These are phyloP conservation scores for Neospermospora avenae DNA, from an alignment of 2,329 filamentous ascomycete species.

Conservation along the genomic window DNA sequence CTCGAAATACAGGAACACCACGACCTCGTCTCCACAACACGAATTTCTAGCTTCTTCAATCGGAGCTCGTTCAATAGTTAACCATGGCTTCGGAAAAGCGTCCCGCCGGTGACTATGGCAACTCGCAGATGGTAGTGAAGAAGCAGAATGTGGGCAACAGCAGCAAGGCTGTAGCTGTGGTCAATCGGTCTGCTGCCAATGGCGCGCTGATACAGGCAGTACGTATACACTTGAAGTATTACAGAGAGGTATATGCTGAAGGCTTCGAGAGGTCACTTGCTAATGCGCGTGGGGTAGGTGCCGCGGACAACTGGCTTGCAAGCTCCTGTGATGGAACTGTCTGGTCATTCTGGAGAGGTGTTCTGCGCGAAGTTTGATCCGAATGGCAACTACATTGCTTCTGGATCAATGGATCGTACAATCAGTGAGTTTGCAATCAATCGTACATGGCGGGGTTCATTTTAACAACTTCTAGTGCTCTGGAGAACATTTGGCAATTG, in stretches of 20 bases:
- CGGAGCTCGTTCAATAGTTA: not conserved
- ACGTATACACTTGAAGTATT: conserved; percentile 38
- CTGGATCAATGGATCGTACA: conserved; percentile 89
- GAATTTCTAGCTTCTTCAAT: not conserved
- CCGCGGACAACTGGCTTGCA: conserved; percentile 79
- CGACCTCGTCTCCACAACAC: not conserved
- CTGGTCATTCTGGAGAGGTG: conserved; percentile 78
- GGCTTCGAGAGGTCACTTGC: conserved; percentile 16
- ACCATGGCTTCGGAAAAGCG: conserved; percentile 88
- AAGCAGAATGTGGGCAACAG: conserved; percentile 65
- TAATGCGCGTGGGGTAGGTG: conserved; percentile 48
- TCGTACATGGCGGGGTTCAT: conserved; percentile 5
- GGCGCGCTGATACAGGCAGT: conserved; percentile 65
- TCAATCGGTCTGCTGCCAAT: conserved; percentile 54
- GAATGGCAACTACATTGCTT: conserved; percentile 83
- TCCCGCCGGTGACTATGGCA: conserved; percentile 77
- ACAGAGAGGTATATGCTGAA: conserved; percentile 20
- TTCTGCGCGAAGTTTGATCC: conserved; percentile 90
- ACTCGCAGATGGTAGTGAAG: conserved; percentile 82
- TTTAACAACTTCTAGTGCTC: conserved; percentile 58
- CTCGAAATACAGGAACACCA: not conserved
- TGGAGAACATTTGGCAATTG: conserved; percentile 93
- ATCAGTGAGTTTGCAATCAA: conserved; percentile 59
- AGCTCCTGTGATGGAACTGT: conserved; percentile 91
- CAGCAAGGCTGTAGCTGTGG: conserved; percentile 53